Conservation (phyloP, 345 rosid genomes). For the Iberis pinnata region DNA sequence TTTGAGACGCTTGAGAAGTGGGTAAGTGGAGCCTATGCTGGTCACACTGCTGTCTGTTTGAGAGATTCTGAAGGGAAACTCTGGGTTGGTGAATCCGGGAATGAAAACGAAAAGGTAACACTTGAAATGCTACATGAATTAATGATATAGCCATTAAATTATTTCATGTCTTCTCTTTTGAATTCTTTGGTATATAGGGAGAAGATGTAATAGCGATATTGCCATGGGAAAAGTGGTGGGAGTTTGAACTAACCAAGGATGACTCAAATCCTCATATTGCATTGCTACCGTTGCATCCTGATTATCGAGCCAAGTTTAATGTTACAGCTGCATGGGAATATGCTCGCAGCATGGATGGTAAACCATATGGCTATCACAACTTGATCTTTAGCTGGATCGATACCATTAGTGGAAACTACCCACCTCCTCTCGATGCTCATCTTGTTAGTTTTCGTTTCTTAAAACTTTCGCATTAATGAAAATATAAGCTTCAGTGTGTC, state of each 20-base stretch:
- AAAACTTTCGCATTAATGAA: not conserved
- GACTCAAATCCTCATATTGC: conserved; percentile 90
- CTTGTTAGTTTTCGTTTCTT: conserved; percentile 43
- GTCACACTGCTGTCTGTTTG: conserved; percentile 83
- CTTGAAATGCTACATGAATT: conserved; percentile 1
- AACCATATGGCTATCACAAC: conserved; percentile 95
- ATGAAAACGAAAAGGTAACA: conserved; percentile 84
- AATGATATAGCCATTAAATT: not conserved
- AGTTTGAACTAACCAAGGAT: conserved; percentile 82
- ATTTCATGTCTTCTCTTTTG: not conserved
- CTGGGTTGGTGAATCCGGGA: conserved; percentile 96
- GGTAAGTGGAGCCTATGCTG: conserved; percentile 99
- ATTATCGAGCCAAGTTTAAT: conserved; percentile 74
- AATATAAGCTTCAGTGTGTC: not conserved
- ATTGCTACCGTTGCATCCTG: conserved; percentile 87
- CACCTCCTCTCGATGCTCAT: conserved; percentile 93
- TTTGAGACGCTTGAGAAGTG: conserved; percentile 98
- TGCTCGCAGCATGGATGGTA: conserved; percentile 77
- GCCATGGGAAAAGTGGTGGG: conserved; percentile 99
- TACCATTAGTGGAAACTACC: conserved; percentile 74
- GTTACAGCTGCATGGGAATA: conserved; percentile 98
- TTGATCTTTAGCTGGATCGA: conserved; percentile 99
- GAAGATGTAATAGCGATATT: conserved; percentile 72
- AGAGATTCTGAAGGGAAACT: conserved; percentile 88
- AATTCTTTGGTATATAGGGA: conserved; percentile 46